Base-by-base conservation (phyloP, 352 stramenopile genomes). In the Aphanomyces invadans region DNA sequence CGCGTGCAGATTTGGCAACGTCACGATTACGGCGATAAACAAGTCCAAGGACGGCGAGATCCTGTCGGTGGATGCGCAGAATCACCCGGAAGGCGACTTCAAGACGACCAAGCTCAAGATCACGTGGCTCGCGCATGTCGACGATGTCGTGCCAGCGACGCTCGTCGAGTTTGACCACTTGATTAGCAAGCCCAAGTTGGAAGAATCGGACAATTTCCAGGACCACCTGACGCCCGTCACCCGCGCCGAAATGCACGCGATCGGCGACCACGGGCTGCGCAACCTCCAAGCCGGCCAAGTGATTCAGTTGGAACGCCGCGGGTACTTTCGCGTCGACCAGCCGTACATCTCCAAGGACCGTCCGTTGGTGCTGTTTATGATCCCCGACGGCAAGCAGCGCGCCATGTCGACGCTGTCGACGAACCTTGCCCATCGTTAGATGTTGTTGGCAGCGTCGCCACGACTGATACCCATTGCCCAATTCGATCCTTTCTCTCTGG, bases 81-180 rank as follows among this genome's bases (percentile, higher is more conserved):
- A 94, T 72, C 65, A 88, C 68, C 85, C 85, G 3, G 76, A 88
- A 52, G 83, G 85, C 45, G 85, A 98, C 71, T 89, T 99, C 44
- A 95, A 98, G 74, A 91, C 98, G 73, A 97, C 88, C 38, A 98
- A 97, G 79, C 78, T 98, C 57, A 98, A 98, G 75, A 74, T 99
- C 29, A 97, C 89, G 48, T 99, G 96, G 96, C 83, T 99, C 55
- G 88, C 92, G 9, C 81, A 96, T 63, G 81, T 92, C 52, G 77
- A 85, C 21, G 89, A 97, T 56, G 76, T 96, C 23, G 87, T 96
- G 55, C 84, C 88, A 29, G 83, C 95, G 15, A 83, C 85, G 69
- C 76, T 99, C 7, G 91, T 97, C 44, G 97, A 99, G 79, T 99
- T 99, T 74, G 97, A 99, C 74, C 95, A 99, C 77, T 76, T 99